A percentile compares a stretch with the other conserved stretches of the same genome.
These are phyloP conservation scores for Fusarium zealandicum DNA, from an alignment of 2,329 filamentous ascomycete species.

Conservation along the genomic window DNA sequence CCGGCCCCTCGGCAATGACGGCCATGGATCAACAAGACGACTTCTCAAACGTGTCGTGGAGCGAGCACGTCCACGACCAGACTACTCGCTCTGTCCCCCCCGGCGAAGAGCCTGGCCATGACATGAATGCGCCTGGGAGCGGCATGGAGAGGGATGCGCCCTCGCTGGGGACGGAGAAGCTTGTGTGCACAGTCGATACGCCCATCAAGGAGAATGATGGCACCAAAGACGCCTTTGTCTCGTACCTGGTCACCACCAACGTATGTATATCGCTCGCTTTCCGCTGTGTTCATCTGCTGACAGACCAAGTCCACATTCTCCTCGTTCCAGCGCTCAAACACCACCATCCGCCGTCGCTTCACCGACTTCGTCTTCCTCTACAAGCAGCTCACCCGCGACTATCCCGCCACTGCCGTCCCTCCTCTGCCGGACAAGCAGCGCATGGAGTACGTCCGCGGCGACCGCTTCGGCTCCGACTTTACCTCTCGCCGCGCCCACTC, in stretches of 20 bases:
- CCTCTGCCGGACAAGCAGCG: constrained; percentile 98
- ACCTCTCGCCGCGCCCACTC: constrained; percentile 88
- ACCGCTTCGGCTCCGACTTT: constrained; percentile 94
- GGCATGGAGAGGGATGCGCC: constrained; percentile 64
- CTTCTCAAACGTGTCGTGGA: constrained; percentile 85
- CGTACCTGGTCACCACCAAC: constrained; percentile 90
- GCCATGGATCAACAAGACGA: constrained; percentile 68
- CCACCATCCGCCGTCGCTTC: constrained; percentile 86
- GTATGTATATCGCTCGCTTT: constrained; percentile 56
- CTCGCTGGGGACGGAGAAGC: constrained; percentile 72
- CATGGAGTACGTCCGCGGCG: constrained; percentile 97
- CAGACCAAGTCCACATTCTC: constrained; percentile 82
- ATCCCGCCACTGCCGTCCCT: constrained; percentile 89
- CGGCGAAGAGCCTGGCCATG: constrained; percentile 41
- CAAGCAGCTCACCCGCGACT: constrained; percentile 87
- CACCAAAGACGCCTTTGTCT: constrained; percentile 95
- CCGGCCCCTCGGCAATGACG: constrained; percentile 36
- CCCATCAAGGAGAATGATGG: constrained; percentile 96
- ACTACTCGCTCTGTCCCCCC: constrained; percentile 28
- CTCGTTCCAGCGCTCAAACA: constrained; percentile 84
- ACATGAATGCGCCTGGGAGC: constrained; percentile 55
- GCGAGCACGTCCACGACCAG: constrained; percentile 60
- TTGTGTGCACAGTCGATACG: constrained; percentile 83
- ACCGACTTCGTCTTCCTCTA: constrained; percentile 98
- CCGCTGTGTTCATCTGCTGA: constrained; percentile 4